Conservation (phyloP, 2,329 filamentous ascomycete species). For the Neonectria ditissima region DNA sequence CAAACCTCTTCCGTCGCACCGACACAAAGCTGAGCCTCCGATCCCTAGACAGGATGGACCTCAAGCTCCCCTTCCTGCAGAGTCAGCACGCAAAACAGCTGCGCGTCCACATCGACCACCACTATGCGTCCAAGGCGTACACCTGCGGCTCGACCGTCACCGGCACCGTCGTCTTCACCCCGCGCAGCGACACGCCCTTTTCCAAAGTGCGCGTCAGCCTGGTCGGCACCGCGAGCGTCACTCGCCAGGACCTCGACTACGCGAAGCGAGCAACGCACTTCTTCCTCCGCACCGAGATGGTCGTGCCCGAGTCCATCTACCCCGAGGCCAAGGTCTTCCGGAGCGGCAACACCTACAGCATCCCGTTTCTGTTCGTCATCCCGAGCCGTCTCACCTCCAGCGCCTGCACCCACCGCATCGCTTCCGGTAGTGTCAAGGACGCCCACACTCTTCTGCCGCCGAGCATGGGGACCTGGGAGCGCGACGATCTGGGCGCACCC, state of each 20-base stretch:
- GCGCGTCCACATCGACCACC: conserved; percentile 32
- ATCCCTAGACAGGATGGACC: not conserved
- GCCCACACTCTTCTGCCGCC: conserved; percentile 37
- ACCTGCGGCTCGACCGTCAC: conserved; percentile 41
- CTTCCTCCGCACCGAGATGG: conserved; percentile 42
- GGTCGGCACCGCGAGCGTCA: conserved; percentile 33
- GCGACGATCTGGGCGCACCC: conserved; percentile 35
- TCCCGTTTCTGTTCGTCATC: conserved; percentile 39
- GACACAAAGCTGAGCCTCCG: conserved; percentile 25
- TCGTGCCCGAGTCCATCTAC: conserved; percentile 30
- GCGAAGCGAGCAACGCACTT: conserved; percentile 30
- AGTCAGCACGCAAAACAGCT: not conserved
- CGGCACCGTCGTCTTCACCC: conserved; percentile 34
- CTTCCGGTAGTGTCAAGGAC: conserved; percentile 32
- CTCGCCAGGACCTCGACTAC: conserved; percentile 37
- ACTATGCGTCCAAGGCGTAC: conserved; percentile 43
- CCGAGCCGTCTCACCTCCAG: conserved; percentile 37
- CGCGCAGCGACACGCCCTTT: conserved; percentile 30
- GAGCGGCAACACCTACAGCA: conserved; percentile 32
- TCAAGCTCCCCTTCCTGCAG: not conserved
- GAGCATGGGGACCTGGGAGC: conserved; percentile 38
- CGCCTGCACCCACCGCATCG: conserved; percentile 31
- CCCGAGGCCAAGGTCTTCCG: conserved; percentile 30
- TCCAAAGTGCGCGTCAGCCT: conserved; percentile 34
- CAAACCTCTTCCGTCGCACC: conserved; percentile 16